Base-by-base conservation (phyloP, 768 basidiomycete species). In the Boletus rubropictus region DNA sequence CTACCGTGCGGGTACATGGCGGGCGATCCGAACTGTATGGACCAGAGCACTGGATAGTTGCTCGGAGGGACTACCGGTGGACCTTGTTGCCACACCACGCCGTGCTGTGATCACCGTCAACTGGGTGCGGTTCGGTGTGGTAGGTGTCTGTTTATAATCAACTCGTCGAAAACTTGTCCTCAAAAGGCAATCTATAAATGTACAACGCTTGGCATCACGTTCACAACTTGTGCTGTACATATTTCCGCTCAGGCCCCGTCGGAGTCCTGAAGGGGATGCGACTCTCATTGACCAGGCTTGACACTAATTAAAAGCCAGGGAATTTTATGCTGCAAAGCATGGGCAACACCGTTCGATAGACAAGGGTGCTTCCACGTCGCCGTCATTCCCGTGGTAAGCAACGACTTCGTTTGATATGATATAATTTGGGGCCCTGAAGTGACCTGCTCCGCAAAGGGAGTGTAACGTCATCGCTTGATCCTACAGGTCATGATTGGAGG, bases 241-340 rank as follows among this genome's bases (percentile, higher is more conserved):
- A 60, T 48, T 35, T 54, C 61, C 61, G 61, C 58, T 57, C 58
- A 65, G 65, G 17, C 39, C 20, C 61, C 61, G 45, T 48, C 38
- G 28, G 34, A 39, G 4, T 14, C 36, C 39, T 24, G n/a, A 31
- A 20, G 17, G 7, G 14, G 9, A 20, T 17, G 17, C 29, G 21
- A n/a, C 28, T 38, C 29, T 35, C 52, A 3, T 27, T 15, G 15
- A 34, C 28, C 24, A 32, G 27, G 17, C 17, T n/a, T 11, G 27
- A 27, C 37, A 14, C 36, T n/a, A n/a, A n/a, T n/a, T n/a, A n/a
- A n/a, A 25, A 5, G 6, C n/a, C 34, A 14, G 24, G 17, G 27
- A 27, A 17, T n/a, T 18, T 29, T 11, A 46, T 20, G 18, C 7
- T 33, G 20, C 27, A 22, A 51, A 8, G 8, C 4, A 25, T 25